A percentile compares a stretch with the other conserved stretches of the same genome.
Conservation (phyloP, 2,329 filamentous ascomycete species). For the Beauveria brongniartii region DNA sequence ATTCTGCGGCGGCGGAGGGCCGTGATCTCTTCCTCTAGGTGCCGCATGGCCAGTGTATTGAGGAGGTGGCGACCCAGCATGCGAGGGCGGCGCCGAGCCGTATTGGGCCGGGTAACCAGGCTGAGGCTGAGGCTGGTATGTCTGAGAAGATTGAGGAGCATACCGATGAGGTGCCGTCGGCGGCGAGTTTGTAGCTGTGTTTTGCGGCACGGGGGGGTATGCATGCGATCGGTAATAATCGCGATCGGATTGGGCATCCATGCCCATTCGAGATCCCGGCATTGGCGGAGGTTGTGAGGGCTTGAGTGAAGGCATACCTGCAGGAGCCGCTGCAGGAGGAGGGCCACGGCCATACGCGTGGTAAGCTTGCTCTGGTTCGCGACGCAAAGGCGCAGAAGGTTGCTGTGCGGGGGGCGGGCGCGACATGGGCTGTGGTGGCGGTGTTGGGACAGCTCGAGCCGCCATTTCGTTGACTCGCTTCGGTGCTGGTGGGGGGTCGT, state of each 20-base stretch:
- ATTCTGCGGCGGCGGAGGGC: slow-evolving; percentile 12
- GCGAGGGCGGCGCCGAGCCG: slow-evolving; percentile 27
- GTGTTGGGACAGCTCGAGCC: slow-evolving; percentile 39
- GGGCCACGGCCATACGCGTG: slow-evolving; percentile 32
- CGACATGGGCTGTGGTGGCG: slow-evolving; percentile 40
- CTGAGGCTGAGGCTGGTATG: slow-evolving; percentile 37
- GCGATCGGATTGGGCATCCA: slow-evolving; percentile 29
- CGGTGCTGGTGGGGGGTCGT: slow-evolving; percentile 44
- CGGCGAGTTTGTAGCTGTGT: slow-evolving; percentile 35
- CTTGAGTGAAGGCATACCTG: slow-evolving; percentile 48
- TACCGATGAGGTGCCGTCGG: slow-evolving; percentile 38
- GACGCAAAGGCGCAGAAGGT: slow-evolving; percentile 36
- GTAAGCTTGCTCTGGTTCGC: slow-evolving; percentile 41
- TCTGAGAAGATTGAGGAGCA: slow-evolving; percentile 28
- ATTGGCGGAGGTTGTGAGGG: slow-evolving; percentile 41
- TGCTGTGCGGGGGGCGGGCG: slow-evolving; percentile 31
- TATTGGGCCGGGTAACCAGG: slow-evolving; percentile 35
- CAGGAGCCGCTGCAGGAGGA: slow-evolving; percentile 24
- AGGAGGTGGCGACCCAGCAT: slow-evolving; percentile 40
- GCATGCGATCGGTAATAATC: slow-evolving; percentile 41
- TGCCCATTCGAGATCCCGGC: slow-evolving; percentile 33
- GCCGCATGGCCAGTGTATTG: slow-evolving; percentile 44
- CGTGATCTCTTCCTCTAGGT: slow-evolving; percentile 11
- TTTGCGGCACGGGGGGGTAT: slow-evolving; percentile 27
- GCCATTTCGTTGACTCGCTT: slow-evolving; percentile 45